Evolutionary conservation across 305 asterid species (phyloP).

Genomic region (Fraxinus greggii): DNA sequence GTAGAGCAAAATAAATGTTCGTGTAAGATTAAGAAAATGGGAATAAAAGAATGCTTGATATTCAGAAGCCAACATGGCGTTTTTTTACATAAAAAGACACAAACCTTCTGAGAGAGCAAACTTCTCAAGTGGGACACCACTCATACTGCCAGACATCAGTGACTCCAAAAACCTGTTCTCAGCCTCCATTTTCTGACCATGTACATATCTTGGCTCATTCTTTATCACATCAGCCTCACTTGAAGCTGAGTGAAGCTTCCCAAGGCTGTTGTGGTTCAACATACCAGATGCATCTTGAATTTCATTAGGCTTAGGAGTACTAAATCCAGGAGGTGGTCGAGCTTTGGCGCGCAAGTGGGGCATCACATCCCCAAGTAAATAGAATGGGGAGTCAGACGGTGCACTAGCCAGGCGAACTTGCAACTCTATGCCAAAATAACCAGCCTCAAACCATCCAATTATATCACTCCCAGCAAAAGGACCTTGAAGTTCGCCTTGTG

Average conservation of each 20-base stretch:
- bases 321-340: slow-evolving; percentile 85
- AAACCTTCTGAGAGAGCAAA: slow-evolving; percentile 61
- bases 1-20: slow-evolving; percentile 24
- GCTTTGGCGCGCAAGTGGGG: slow-evolving; percentile 83
- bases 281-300: slow-evolving; percentile 41
- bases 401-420: slow-evolving; percentile 64
- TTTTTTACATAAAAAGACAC: slow-evolving; percentile 16
- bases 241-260: slow-evolving; percentile 41
- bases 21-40: neutral
- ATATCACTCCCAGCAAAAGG: slow-evolving; percentile 76
- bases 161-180: slow-evolving; percentile 73
- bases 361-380: slow-evolving; percentile 78
- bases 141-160: slow-evolving; percentile 59
- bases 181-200: slow-evolving; percentile 49
- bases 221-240: slow-evolving; percentile 40
- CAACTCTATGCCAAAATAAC: slow-evolving; percentile 82
- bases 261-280: slow-evolving; percentile 33
- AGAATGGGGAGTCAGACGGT: slow-evolving; percentile 57
- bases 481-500: slow-evolving; percentile 77
- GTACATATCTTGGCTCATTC: slow-evolving; percentile 44
- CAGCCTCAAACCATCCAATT: slow-evolving; percentile 82
- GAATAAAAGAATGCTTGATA: neutral
- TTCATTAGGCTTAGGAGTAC: slow-evolving; percentile 56
- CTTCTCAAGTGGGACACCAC: slow-evolving; percentile 39
- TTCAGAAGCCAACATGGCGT: neutral